These are phyloP conservation scores for Silene vulgaris DNA, from an alignment of 179 eudicot genomes.

Conservation along the genomic window DNA sequence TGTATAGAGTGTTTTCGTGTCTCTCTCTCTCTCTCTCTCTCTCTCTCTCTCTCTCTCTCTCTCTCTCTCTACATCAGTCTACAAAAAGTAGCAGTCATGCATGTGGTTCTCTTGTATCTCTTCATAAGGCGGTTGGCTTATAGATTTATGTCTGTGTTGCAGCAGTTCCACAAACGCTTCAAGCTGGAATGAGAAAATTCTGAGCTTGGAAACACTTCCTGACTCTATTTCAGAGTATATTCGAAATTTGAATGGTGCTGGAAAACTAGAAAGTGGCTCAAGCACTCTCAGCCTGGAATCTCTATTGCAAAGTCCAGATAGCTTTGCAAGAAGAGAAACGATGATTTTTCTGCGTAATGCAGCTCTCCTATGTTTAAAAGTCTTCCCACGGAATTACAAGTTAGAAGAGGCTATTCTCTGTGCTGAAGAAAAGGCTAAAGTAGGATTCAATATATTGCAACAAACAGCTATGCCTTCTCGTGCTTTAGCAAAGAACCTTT, in stretches of 20 bases:
- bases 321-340: slow-evolving; percentile 41
- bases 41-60: too few species aligned
- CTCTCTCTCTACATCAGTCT: neutral
- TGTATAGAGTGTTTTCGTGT: too few species aligned
- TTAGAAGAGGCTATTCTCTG: slow-evolving; percentile 77
- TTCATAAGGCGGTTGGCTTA: slow-evolving; percentile 2
- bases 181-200: slow-evolving; percentile 66
- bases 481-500: slow-evolving; percentile 72
- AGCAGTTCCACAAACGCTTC: slow-evolving; percentile 84
- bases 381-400: slow-evolving; percentile 64
- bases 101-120: neutral
- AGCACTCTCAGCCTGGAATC: slow-evolving; percentile 41
- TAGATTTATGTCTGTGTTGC: slow-evolving; percentile 16
- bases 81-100: neutral
- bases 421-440: slow-evolving; percentile 69
- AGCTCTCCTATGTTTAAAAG: slow-evolving; percentile 56
- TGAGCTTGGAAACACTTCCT: slow-evolving; percentile 52
- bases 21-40: too few species aligned
- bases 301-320: slow-evolving; percentile 39
- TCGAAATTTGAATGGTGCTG: slow-evolving; percentile 39
- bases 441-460: slow-evolving; percentile 36
- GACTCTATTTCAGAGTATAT: slow-evolving; percentile 44
- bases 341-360: slow-evolving; percentile 84
- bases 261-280: slow-evolving; percentile 27
- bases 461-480: slow-evolving; percentile 66